phyloP scores from a whole-genome alignment of 352 stramenopile species.

The Phytopythium delawarense region DNA sequence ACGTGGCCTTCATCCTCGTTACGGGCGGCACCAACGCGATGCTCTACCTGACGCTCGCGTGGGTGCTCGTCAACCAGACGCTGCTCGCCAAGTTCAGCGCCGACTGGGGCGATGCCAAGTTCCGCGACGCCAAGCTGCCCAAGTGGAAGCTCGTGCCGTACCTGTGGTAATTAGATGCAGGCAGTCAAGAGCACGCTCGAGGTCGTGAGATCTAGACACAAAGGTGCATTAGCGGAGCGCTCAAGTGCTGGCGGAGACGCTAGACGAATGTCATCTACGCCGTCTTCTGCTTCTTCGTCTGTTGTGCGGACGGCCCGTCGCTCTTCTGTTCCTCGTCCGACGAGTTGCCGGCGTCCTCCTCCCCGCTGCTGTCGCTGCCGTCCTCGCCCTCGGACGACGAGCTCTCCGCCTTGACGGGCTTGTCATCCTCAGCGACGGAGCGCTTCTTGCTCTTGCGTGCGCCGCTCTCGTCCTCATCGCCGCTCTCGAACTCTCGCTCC shows the following conservation, averaged over 20 bases:
- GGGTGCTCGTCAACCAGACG: constrained; percentile 64
- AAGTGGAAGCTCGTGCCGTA: constrained; percentile 36
- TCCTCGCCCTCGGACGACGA: not conserved
- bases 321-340: constrained; percentile 20
- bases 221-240: not conserved
- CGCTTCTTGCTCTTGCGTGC: constrained; percentile 23
- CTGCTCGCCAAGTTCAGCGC: constrained; percentile 48
- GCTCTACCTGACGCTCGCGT: constrained; percentile 41
- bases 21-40: constrained; percentile 31
- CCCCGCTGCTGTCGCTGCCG: constrained; percentile 21
- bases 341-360: constrained; percentile 16
- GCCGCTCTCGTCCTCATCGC: constrained; percentile 15
- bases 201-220: not conserved
- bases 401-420: constrained; percentile 6
- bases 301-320: constrained; percentile 11
- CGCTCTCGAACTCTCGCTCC: constrained; percentile 54
- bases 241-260: not conserved
- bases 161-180: constrained; percentile 23
- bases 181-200: not conserved
- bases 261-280: constrained; percentile 7
- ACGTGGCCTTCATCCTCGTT: constrained; percentile 42
- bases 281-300: constrained; percentile 20
- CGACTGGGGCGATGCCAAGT: constrained; percentile 57
- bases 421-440: constrained; percentile 13
- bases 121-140: constrained; percentile 34